Percentiles rank a stretch among this genome's conserved stretches.
Conservation (phyloP, 164 flowering plant species). For the Platanus orientalis region DNA sequence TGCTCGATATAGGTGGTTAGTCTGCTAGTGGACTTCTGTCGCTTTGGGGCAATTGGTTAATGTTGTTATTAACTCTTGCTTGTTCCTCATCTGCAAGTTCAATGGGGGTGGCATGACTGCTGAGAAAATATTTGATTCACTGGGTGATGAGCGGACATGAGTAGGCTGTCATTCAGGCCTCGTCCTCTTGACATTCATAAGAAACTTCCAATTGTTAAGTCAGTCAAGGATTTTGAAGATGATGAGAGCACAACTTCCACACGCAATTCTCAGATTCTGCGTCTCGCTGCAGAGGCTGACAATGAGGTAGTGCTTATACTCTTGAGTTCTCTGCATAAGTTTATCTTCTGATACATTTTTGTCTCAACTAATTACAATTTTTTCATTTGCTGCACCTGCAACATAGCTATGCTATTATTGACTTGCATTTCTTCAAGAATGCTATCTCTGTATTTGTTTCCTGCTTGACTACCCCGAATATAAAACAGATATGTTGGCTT, state of each 20-base stretch:
- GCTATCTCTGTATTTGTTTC: not conserved
- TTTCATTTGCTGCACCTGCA: not conserved
- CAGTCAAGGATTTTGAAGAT: slow-evolving; percentile 88
- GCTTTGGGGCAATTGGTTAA: not conserved
- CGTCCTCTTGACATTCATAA: slow-evolving; percentile 97
- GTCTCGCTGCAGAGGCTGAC: slow-evolving; percentile 55
- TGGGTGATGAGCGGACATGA: slow-evolving; percentile 56
- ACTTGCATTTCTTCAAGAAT: not conserved
- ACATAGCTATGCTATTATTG: not conserved
- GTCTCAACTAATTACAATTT: not conserved
- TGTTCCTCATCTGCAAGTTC: slow-evolving; percentile 3
- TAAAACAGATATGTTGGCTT: not conserved
- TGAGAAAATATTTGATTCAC: slow-evolving; percentile 18
- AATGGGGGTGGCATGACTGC: slow-evolving; percentile 19
- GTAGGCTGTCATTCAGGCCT: slow-evolving; percentile 87
- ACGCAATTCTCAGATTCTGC: slow-evolving; percentile 69
- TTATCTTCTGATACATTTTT: not conserved
- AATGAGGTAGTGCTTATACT: slow-evolving; percentile 40
- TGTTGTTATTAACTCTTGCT: not conserved
- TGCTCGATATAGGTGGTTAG: not conserved
- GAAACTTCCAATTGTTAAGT: slow-evolving; percentile 90
- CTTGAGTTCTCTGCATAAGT: not conserved
- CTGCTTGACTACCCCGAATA: not conserved
- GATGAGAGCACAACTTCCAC: slow-evolving; percentile 70
- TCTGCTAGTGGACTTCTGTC: not conserved